Conservation (phyloP, 1,284 basidiomycete species). For the Volvariella volvacea region DNA sequence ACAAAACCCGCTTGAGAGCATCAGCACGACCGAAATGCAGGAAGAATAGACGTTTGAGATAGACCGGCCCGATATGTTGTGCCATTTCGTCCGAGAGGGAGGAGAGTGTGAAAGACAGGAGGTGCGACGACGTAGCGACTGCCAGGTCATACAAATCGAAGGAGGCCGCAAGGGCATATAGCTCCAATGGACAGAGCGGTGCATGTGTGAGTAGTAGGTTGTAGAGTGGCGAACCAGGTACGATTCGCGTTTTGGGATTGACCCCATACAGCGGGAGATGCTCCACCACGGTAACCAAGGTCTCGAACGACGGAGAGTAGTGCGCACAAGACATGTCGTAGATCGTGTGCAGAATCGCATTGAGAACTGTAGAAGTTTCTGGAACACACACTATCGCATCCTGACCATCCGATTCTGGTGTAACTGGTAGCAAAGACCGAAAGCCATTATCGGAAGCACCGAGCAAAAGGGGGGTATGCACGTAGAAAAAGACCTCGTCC, state of each 20-base stretch:
- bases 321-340: constrained; percentile 57
- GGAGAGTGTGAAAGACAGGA: constrained; percentile 51
- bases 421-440: constrained; percentile 34
- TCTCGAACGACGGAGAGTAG: constrained; percentile 50
- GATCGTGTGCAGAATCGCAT: constrained; percentile 54
- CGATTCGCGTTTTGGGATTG: constrained; percentile 30
- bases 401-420: constrained; percentile 28
- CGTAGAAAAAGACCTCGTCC: constrained; percentile 73
- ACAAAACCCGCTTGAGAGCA: constrained; percentile 43
- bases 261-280: constrained; percentile 47
- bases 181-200: constrained; percentile 46
- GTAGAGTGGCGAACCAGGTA: constrained; percentile 36
- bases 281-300: constrained; percentile 39
- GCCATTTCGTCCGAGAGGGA: constrained; percentile 55
- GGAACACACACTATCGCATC: constrained; percentile 39
- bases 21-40: constrained; percentile 45
- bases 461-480: constrained; percentile 45
- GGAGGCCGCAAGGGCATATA: constrained; percentile 53
- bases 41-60: constrained; percentile 57
- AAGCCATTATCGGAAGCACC: constrained; percentile 49
- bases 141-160: constrained; percentile 54
- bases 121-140: constrained; percentile 49
- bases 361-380: constrained; percentile 47
- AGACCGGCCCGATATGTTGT: constrained; percentile 48
- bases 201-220: constrained; percentile 46